Base-by-base conservation (phyloP, 2,329 filamentous ascomycete genomes). In the Penicillium thymicola region DNA sequence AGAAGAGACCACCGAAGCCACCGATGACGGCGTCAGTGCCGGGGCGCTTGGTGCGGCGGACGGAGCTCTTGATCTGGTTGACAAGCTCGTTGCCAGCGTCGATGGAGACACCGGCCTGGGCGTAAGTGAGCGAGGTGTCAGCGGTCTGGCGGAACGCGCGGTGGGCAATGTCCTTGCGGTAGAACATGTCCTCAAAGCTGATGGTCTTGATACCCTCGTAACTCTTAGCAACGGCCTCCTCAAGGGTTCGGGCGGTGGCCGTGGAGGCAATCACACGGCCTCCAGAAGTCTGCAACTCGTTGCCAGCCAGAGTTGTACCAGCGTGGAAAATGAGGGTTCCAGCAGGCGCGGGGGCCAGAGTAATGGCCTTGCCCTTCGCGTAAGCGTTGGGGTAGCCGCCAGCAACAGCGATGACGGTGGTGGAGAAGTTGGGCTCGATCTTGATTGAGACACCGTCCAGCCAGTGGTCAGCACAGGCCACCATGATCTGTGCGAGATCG, bases 211-310 rank as follows among this genome's bases (percentile, higher is more conserved):
- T 87, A 32, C 90, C 91, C 61, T 86, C 82, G 72, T 99, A 99
- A n/a, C 92, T 92, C 70, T 88, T 89, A 67, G 87, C 84, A 1
- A 97, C 90, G 0, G 94, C 94, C 51, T 89, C 87, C 67, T 90
- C 85, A 1, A 99, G 83, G 13, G 87, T 89, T 1, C 82, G 81
- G 0, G 85, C 89, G 2, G 87, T 89, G 1, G 92, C 89, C 37
- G 90, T 96, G n/a, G 91, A 87, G 16, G 93, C 92, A 69, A 99
- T 96, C 34, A 99, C 94, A 55, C 94, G 87, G 1, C 94, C 94
- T 45, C 94, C 94, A 0, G 89, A 83, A 0, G 91, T 93, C 68
- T 86, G 82, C 21, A 97, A 80, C 60, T 86, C 79, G 36, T 85
- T 82, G 21, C 79, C 78, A 10, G 83, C 70, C 34, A 90, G 72